A percentile compares a stretch with the other conserved stretches of the same genome.
Evolutionary conservation across 768 basidiomycete genomes (phyloP).

Genomic region (Lactifluus volemus): DNA sequence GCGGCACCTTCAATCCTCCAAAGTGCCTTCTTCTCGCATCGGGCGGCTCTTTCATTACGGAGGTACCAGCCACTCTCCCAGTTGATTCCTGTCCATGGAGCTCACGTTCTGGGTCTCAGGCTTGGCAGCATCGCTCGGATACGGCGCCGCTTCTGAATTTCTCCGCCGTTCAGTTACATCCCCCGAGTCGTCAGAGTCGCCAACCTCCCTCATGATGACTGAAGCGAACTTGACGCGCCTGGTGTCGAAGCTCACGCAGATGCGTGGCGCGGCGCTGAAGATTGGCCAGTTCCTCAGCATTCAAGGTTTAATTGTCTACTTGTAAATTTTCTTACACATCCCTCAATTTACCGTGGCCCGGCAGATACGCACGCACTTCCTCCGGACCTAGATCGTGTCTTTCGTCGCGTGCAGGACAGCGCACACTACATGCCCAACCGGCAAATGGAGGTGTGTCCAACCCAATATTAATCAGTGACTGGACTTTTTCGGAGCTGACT

Average conservation of each 20-base stretch:
- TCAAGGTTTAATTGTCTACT: conserved; percentile 46
- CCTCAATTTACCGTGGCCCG: not conserved
- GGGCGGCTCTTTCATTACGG: conserved; percentile 93
- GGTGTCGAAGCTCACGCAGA: conserved; percentile 86
- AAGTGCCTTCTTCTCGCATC: conserved; percentile 82
- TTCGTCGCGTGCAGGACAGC: conserved; percentile 85
- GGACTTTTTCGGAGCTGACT: not conserved
- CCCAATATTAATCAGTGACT: not conserved
- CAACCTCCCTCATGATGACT: conserved; percentile 67
- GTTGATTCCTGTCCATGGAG: not conserved
- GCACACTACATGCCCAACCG: conserved; percentile 99
- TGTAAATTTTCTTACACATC: not conserved
- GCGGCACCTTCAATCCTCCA: conserved; percentile 65
- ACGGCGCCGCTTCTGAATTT: conserved; percentile 85
- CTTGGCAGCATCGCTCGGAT: conserved; percentile 79
- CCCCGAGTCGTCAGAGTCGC: conserved; percentile 19
- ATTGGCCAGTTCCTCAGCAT: conserved; percentile 97
- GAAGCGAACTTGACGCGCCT: conserved; percentile 86
- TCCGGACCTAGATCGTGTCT: conserved; percentile 78
- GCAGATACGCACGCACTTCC: conserved; percentile 85
- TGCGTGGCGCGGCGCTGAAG: conserved; percentile 96
- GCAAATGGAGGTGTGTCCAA: conserved; percentile 78
- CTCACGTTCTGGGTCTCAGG: conserved; percentile 37
- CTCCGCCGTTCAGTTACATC: conserved; percentile 50
- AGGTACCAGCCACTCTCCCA: conserved; percentile 34